Evolutionary conservation across 768 basidiomycete species (phyloP), one percentile per base, ranked within the genome.

Genomic region (Hygrocybe coccinea): DNA sequence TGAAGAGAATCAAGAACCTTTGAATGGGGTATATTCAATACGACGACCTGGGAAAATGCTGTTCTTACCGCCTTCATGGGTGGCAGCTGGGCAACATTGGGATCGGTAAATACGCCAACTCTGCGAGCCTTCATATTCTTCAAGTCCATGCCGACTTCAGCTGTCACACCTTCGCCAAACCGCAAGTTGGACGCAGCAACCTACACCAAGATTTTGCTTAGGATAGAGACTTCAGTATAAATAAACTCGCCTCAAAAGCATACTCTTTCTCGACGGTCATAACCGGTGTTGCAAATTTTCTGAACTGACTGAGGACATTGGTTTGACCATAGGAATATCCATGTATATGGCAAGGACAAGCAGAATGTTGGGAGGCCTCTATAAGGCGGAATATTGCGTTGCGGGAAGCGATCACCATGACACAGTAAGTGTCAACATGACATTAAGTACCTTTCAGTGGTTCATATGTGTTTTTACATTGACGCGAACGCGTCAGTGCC

Each of bases 101-200:
- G 83, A 64, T 98, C 95, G 3, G 95, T 97, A 68, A 95, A 95
- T 19, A 98, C 89, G 15, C 82, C 95, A 60, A 98, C 91, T 79
- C 91, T 92, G 62, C 83, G 81, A 6, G 93, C 91, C 55, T 86
- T 88, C 89, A 91, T 87, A 73, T 95, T 95, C 78, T 88, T 89
- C 62, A 95, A 78, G 69, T 94, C 93, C 87, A 94, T 91, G 34
- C 92, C 93, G 25, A 95, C 88, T 69, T 95, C 92, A 37, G 79
- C 77, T 3, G 92, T 94, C 35, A 92, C 93, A 29, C 92, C 92
- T 59, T 92, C 87, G 1, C 92, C 92, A 64, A 95, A 95, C 49
- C 92, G 77, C 57, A 95, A 71, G 69, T 95, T 92, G 39, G 88
- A 85, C 4, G 93, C 92, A 11, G 92, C 87, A 43, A 93, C 83